A percentile compares a stretch with the other conserved stretches of the same genome.
phyloP scores from a whole-genome alignment of 106 monocot genomes.

The Dendrobium chrysotoxum region DNA sequence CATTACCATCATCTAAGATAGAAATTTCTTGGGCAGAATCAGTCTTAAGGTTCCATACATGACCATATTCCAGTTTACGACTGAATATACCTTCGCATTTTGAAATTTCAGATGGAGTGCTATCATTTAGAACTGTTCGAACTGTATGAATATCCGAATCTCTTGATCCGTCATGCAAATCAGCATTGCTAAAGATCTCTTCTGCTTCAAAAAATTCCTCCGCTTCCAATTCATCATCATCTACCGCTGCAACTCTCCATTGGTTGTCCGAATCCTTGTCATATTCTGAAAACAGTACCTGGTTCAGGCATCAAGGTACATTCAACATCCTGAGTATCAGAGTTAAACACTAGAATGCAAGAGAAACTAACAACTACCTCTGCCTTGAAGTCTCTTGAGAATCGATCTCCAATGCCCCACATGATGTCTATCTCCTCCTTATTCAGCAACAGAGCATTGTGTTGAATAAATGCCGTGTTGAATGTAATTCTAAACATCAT shows the following conservation, averaged over 20 bases:
- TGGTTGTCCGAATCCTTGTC: constrained; percentile 32
- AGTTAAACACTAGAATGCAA: constrained; percentile 13
- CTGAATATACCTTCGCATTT: constrained; percentile 18
- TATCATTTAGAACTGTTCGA: constrained; percentile 12
- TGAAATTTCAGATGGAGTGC: constrained; percentile 21
- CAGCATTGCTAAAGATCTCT: constrained; percentile 80
- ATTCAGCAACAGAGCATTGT: constrained; percentile 52
- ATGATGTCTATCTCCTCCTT: constrained; percentile 63
- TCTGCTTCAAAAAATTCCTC: constrained; percentile 99
- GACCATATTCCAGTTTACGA: constrained; percentile 13
- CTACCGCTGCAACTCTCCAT: constrained; percentile 18
- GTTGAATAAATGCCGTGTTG: constrained; percentile 77
- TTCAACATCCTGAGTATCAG: constrained; percentile 22
- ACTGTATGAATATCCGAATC: constrained; percentile 29
- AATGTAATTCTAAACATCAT: constrained; percentile 88
- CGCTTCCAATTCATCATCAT: constrained; percentile 43
- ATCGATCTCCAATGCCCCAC: constrained; percentile 56
- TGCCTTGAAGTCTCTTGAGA: constrained; percentile 71
- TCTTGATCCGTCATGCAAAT: constrained; percentile 46
- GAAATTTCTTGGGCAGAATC: not conserved
- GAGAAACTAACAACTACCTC: constrained; percentile 57
- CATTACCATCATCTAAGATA: constrained; percentile 7
- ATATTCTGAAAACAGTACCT: constrained; percentile 97
- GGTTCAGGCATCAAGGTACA: constrained; percentile 56
- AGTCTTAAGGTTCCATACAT: not conserved